phyloP scores from a whole-genome alignment of 2,329 filamentous ascomycete species.

The Erysiphe pulchra region DNA sequence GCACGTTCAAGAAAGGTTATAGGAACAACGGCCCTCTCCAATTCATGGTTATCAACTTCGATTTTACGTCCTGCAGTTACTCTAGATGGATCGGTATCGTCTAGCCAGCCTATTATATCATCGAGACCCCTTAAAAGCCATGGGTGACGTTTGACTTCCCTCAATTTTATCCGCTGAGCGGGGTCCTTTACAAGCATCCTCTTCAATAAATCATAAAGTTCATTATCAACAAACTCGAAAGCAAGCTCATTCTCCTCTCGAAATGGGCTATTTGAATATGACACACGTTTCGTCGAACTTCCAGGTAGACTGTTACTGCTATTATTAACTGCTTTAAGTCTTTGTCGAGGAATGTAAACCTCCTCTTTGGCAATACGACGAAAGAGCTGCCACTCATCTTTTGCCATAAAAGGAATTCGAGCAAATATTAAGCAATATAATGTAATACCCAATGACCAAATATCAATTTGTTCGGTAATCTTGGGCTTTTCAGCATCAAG shows the following conservation, averaged over 20 bases:
- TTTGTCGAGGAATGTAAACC: constrained; percentile 63
- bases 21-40: constrained; percentile 73
- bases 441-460: constrained; percentile 92
- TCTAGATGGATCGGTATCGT: constrained; percentile 68
- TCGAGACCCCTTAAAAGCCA: constrained; percentile 67
- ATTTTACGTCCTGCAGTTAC: constrained; percentile 64
- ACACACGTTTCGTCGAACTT: constrained; percentile 25
- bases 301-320: constrained; percentile 27
- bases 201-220: constrained; percentile 51
- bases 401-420: constrained; percentile 74
- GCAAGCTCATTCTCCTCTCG: constrained; percentile 52
- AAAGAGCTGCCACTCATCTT: constrained; percentile 83
- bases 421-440: constrained; percentile 89
- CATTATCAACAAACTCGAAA: constrained; percentile 67
- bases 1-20: constrained; percentile 70
- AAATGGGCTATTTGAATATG: constrained; percentile 29
- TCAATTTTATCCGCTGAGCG: constrained; percentile 61
- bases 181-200: constrained; percentile 77
- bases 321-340: constrained; percentile 51
- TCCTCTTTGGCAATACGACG: constrained; percentile 74
- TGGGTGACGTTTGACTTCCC: constrained; percentile 78
- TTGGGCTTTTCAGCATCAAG: constrained; percentile 39
- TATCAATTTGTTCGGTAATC: constrained; percentile 81
- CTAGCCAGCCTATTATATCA: constrained; percentile 61
- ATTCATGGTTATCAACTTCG: constrained; percentile 72